Conservation (phyloP, 225 moss, liverwort and hornwort genomes). For the Pleurozium schreberi region DNA sequence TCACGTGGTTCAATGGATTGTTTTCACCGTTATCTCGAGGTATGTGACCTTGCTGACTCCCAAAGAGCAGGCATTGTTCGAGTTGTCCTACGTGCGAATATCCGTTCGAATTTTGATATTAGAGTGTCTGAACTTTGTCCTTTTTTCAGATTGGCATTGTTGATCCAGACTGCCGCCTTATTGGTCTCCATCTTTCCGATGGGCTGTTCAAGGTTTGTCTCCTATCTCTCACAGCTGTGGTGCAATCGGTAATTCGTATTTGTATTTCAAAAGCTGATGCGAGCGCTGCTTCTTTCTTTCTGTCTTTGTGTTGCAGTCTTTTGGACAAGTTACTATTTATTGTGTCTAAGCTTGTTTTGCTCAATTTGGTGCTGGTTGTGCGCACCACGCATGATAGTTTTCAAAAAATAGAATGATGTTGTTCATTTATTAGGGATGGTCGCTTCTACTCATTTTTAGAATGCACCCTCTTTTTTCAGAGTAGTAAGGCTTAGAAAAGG, state of each 20-base stretch:
- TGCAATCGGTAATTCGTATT: not conserved
- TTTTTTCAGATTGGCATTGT: constrained; percentile 82
- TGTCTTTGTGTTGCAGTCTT: not conserved
- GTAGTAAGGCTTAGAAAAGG: not conserved
- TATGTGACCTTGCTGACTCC: too few relatives aligned
- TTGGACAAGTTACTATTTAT: not conserved
- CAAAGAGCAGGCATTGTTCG: too few relatives aligned
- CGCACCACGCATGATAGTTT: not conserved
- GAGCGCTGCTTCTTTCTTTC: not conserved
- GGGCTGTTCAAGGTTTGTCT: constrained; percentile 79
- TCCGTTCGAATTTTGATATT: not conserved
- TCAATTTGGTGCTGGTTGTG: not conserved
- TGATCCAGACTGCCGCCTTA: constrained; percentile 96
- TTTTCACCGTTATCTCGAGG: too few relatives aligned
- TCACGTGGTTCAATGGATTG: too few relatives aligned
- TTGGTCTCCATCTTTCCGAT: constrained; percentile 95
- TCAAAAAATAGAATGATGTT: not conserved
- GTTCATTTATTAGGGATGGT: not conserved
- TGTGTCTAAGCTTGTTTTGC: not conserved
- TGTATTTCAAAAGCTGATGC: not conserved
- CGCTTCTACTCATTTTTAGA: not conserved
- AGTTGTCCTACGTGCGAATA: not conserved
- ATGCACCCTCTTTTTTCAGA: not conserved
- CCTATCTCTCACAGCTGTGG: not conserved
- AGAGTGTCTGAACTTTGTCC: not conserved